These are phyloP conservation scores for Friedmanniomyces simplex DNA, from an alignment of 495 filamentous ascomycete genomes.

Conservation along the genomic window DNA sequence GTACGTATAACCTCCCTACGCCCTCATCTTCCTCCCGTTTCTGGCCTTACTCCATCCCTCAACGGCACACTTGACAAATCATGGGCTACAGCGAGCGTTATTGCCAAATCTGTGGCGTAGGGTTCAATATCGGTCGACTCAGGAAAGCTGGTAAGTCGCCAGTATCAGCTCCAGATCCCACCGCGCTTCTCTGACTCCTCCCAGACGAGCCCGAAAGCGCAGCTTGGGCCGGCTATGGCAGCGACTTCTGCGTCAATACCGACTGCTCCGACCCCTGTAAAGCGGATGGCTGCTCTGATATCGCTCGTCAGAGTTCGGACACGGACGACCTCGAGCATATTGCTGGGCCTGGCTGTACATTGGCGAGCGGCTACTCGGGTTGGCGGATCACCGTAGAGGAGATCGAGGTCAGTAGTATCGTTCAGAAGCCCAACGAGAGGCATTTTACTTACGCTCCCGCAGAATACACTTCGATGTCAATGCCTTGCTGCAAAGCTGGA, in stretches of 20 bases:
- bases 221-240: not conserved
- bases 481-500: not conserved
- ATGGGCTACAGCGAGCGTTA: not conserved
- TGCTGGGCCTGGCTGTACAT: constrained; percentile 1
- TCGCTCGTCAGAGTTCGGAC: not conserved
- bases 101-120: constrained; percentile 2
- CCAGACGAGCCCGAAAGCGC: not conserved
- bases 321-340: not conserved
- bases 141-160: too few species aligned
- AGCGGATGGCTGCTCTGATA: not conserved
- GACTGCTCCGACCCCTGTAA: not conserved
- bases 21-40: too few species aligned
- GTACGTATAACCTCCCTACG: too few species aligned
- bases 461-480: not conserved
- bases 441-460: not conserved
- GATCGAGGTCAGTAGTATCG: not conserved
- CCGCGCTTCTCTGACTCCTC: too few species aligned
- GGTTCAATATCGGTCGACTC: not conserved
- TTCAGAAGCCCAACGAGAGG: not conserved
- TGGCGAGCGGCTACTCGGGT: not conserved
- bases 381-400: not conserved
- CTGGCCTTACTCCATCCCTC: too few species aligned
- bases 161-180: too few species aligned
- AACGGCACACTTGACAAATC: too few species aligned
- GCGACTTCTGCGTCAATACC: not conserved